Evolutionary conservation across 2,329 filamentous ascomycete genomes (phyloP), one percentile per base, ranked within the genome.

Genomic region (Orbilia javanica): DNA sequence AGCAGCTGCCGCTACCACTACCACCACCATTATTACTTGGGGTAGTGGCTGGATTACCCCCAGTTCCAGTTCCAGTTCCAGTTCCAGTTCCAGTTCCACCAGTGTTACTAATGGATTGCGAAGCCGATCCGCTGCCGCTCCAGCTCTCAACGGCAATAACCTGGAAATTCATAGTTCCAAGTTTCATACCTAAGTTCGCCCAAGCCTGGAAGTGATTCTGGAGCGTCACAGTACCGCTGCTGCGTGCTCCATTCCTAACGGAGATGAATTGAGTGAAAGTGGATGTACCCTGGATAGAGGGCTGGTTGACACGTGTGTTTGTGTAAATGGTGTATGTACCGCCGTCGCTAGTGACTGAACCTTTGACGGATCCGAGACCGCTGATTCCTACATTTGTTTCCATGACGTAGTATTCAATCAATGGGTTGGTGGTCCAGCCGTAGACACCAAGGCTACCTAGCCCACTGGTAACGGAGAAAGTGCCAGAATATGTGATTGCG

Each of bases 131-230:
- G 74, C 84, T 85, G 82, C 87, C 87, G 75, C 84, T 83, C 82
- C 88, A 88, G 2, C 87, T 87, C 83, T 89, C 88, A 0, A 86
- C 87, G 10, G 87, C 87, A n/a, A 88, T 83, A 76, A 89, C 87
- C 84, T 87, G 85, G 82, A 89, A 89, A 82, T 89, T 84, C 80
- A 85, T 84, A 27, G 80, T 84, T 1, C 88, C 88, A 13, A 89
- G 81, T 31, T 83, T 84, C 82, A 88, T 82, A 1, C 87, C 87
- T 11, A 82, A 81, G 44, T 84, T 83, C n/a, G 82, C 81, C 88
- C 88, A 89, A 3, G 87, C 87, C 79, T 86, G 84, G 80, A 89
- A 88, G 82, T 89, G 87, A 79, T 85, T 86, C 25, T 82, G 83
- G 0, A 85, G 84, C 31, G 85, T 87, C 72, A 89, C 86, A 4